phyloP scores from a whole-genome alignment of 345 rosid species.

The Clarkia xantiana region DNA sequence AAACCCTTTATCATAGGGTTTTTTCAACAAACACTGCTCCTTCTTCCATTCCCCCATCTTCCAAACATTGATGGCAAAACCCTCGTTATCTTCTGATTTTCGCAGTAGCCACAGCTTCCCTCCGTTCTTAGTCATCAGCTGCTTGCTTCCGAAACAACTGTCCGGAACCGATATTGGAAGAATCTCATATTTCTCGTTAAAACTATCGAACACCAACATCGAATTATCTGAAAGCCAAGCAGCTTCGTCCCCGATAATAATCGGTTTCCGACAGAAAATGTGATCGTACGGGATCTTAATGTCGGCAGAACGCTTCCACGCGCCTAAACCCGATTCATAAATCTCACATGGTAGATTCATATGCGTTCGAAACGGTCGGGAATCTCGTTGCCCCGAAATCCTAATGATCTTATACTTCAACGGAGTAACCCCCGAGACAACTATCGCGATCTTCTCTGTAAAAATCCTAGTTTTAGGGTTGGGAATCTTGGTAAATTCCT shows the following conservation, averaged over 20 bases:
- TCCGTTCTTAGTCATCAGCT: not conserved
- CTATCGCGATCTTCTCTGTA: not conserved
- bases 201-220: not conserved
- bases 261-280: not conserved
- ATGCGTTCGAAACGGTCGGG: not conserved
- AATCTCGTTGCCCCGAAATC: not conserved
- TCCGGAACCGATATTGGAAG: not conserved
- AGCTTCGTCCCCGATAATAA: not conserved
- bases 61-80: not conserved
- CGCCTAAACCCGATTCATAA: not conserved
- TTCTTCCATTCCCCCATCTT: no score
- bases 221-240: not conserved
- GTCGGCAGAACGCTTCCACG: not conserved
- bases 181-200: not conserved
- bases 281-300: not conserved
- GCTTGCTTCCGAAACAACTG: no score
- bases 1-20: no score
- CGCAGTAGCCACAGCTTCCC: not conserved
- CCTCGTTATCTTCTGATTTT: not conserved
- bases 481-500: not conserved
- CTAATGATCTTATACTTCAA: not conserved
- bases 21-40: no score
- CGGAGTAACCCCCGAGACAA: not conserved
- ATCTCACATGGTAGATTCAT: not conserved
- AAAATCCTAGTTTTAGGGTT: not conserved